These are phyloP conservation scores for Pleurotus djamor DNA, from an alignment of 768 basidiomycete species.

Conservation along the genomic window DNA sequence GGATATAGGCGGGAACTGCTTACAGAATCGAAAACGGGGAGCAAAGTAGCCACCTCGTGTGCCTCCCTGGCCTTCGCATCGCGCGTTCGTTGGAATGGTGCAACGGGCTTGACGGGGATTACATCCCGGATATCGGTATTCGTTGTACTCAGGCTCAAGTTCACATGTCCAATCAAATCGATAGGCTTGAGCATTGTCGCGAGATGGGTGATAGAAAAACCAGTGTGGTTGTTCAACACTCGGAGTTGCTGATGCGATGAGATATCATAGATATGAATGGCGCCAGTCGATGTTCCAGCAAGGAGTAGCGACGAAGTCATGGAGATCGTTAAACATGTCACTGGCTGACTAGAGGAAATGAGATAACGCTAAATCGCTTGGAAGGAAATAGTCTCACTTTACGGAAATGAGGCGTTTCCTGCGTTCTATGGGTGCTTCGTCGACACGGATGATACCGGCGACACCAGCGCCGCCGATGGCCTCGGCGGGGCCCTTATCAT, in stretches of 20 bases:
- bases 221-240: conserved; percentile 71
- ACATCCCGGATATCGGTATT: conserved; percentile 46
- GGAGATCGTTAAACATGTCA: conserved; percentile 76
- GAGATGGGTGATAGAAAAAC: conserved; percentile 68
- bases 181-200: conserved; percentile 81
- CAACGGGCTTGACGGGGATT: conserved; percentile 64
- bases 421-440: conserved; percentile 40
- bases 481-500: conserved; percentile 57
- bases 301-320: conserved; percentile 75
- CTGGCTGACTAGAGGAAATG: conserved; percentile 53
- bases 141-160: conserved; percentile 41
- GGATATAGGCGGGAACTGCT: conserved; percentile 9
- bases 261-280: conserved; percentile 81
- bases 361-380: neutral
- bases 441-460: conserved; percentile 70
- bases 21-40: conserved; percentile 49
- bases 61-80: conserved; percentile 65
- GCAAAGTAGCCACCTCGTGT: conserved; percentile 68
- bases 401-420: conserved; percentile 68
- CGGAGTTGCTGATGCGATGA: conserved; percentile 89
- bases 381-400: conserved; percentile 43
- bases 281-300: conserved; percentile 73
- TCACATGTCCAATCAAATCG: conserved; percentile 83
- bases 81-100: conserved; percentile 71
- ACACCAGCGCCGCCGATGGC: conserved; percentile 76